Evolutionary conservation across 192 early-diverging fungal genomes (phyloP).

Genomic region (Powellomyces hirtus): DNA sequence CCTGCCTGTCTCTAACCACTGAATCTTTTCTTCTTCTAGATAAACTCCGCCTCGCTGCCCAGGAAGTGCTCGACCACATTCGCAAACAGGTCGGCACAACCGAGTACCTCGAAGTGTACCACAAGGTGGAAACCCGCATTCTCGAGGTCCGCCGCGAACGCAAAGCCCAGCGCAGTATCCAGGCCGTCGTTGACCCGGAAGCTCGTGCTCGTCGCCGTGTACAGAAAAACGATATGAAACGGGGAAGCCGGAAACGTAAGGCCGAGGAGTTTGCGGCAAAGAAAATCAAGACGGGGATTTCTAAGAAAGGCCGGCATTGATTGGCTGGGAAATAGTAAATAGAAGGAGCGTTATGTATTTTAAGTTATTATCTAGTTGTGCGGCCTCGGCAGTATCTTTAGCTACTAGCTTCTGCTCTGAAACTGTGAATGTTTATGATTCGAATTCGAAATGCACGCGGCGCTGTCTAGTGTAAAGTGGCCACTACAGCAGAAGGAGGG

Average conservation of each 20-base stretch:
- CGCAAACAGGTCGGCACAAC: constrained; percentile 75
- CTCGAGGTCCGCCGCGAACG: constrained; percentile 60
- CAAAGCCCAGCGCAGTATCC: constrained; percentile 56
- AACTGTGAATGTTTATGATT: no score
- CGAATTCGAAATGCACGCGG: no score
- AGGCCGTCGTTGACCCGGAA: constrained; percentile 75
- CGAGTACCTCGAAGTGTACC: constrained; percentile 65
- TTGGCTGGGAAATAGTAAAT: no score
- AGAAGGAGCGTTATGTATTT: no score
- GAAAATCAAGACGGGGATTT: constrained; percentile 12
- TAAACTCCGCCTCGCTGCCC: constrained; percentile 69
- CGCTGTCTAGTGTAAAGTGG: no score
- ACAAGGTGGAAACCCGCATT: constrained; percentile 65
- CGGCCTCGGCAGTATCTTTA: no score
- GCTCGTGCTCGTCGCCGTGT: constrained; percentile 65
- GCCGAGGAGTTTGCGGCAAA: constrained; percentile 48
- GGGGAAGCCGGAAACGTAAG: constrained; percentile 64
- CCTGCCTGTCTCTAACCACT: no score
- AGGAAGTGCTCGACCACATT: constrained; percentile 75
- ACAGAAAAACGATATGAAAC: constrained; percentile 73
- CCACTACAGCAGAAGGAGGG: no score
- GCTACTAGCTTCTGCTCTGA: no score
- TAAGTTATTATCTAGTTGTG: no score
- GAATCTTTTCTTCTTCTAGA: no score
- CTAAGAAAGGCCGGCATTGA: constrained; percentile 12